A percentile compares a stretch with the other conserved stretches of the same genome.
Evolutionary conservation across 2,329 filamentous ascomycete species (phyloP).

Genomic region (Nigrograna mackinnonii): DNA sequence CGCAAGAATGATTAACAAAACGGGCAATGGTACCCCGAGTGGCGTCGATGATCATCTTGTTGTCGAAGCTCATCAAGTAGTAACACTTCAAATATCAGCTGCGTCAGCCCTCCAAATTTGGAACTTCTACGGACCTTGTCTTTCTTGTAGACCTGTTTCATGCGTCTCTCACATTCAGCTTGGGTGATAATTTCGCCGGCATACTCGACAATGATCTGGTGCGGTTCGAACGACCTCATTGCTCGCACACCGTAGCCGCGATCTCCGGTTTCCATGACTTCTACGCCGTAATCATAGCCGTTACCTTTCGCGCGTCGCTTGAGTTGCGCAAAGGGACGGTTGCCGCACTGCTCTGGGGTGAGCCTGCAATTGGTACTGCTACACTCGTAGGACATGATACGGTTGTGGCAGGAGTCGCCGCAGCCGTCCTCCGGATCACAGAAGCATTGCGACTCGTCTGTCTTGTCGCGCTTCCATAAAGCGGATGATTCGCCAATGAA

Average conservation of each 20-base stretch:
- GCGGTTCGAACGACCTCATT: slow-evolving; percentile 82
- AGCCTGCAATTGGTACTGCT: slow-evolving; percentile 86
- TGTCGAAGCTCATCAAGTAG: slow-evolving; percentile 98
- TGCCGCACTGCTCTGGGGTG: slow-evolving; percentile 74
- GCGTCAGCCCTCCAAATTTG: slow-evolving; percentile 1
- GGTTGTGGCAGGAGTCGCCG: slow-evolving; percentile 87
- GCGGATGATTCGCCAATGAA: slow-evolving; percentile 84
- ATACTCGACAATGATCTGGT: slow-evolving; percentile 98
- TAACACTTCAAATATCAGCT: slow-evolving; percentile 68
- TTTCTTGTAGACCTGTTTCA: slow-evolving; percentile 92
- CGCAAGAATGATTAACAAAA: slow-evolving; percentile 97
- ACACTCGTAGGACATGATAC: slow-evolving; percentile 97
- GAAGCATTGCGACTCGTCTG: slow-evolving; percentile 70
- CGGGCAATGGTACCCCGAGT: slow-evolving; percentile 94
- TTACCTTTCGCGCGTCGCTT: slow-evolving; percentile 70
- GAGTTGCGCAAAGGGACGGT: slow-evolving; percentile 84
- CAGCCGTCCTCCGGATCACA: slow-evolving; percentile 70
- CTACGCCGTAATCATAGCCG: slow-evolving; percentile 89
- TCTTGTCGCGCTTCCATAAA: slow-evolving; percentile 79
- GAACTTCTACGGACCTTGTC: slow-evolving; percentile 69
- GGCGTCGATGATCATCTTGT: slow-evolving; percentile 98
- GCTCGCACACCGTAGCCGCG: slow-evolving; percentile 90
- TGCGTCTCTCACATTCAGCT: slow-evolving; percentile 87
- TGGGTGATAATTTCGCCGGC: slow-evolving; percentile 97
- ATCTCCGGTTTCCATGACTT: slow-evolving; percentile 88